Base-by-base conservation (phyloP, 495 filamentous ascomycete species). In the Cercophora sp. region DNA sequence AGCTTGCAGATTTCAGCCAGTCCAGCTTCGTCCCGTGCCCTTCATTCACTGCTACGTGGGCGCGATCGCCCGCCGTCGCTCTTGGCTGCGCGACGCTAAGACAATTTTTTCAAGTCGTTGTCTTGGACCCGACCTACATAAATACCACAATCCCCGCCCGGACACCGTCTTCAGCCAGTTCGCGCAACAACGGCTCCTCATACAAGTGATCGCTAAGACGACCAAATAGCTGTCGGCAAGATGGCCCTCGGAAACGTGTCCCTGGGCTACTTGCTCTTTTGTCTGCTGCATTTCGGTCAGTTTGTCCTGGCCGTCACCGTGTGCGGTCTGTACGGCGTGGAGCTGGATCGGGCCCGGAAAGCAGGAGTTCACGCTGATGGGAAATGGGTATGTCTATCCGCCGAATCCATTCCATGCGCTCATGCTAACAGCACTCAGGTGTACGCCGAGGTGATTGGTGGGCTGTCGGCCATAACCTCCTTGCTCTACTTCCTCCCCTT, bases 221-320 rank as follows among this genome's bases (percentile, higher is more conserved):
- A n/a, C n/a, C n/a, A n/a, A n/a, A n/a, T n/a, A n/a, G n/a, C n/a
- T n/a, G n/a, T n/a, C n/a, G n/a, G 34, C 50, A 62, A 51, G 11
- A 76, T 77, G 74, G 63, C 58, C 15, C n/a, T 74, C 26, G 55
- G 64, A 16, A 61, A 58, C 36, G 47, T 70, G 50, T 44, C 66
- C 2, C 35, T 36, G 61, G 59, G 68, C 65, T 74, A 77, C 57
- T 43, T 75, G 56, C 54, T 66, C 48, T 78, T 78, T 55, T 66
- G 79, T 13, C 29, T 75, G 45, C 69, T 87, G 0, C 85, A 89
- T 62, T 76, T 88, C 69, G 63, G 80, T 39, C 85, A 91, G 58
- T 83, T 95, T 62, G 72, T 85, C 56, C 74, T 94, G 54, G 88
- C 83, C 16, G 60, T 95, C 41, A 76, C 84, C 0, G 87, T 93